Conservation (phyloP, 2,329 filamentous ascomycete genomes). For the Venturia asperata region DNA sequence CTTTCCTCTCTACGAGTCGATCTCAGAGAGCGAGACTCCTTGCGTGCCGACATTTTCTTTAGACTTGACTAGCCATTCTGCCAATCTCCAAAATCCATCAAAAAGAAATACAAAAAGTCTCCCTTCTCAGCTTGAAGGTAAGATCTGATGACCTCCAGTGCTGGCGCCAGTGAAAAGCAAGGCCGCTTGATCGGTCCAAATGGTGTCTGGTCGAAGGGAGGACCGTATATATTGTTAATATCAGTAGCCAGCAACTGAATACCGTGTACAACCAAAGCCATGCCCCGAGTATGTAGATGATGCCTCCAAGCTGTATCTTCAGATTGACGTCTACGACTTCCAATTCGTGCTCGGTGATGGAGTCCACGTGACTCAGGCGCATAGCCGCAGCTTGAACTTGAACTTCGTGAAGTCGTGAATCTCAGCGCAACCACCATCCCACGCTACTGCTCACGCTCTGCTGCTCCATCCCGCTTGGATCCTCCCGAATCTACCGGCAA, state of each 20-base stretch:
- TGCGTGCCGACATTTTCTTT: constrained; percentile 40
- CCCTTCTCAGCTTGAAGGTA: neutral
- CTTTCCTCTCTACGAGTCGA: constrained; percentile 39
- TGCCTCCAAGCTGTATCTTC: neutral
- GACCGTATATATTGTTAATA: too few species aligned
- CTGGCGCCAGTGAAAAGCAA: neutral
- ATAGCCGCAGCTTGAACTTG: neutral
- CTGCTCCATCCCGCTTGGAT: neutral
- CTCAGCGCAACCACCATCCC: neutral
- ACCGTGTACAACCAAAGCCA: neutral
- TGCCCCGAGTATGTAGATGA: neutral
- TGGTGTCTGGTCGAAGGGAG: neutral
- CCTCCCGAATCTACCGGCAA: neutral
- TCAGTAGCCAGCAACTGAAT: neutral
- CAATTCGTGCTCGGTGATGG: too few species aligned
- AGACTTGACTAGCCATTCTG: constrained; percentile 26
- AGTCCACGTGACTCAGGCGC: neutral
- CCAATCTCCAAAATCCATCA: neutral
- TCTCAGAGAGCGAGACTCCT: constrained; percentile 47
- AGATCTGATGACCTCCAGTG: neutral
- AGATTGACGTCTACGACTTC: neutral
- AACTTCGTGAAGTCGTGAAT: neutral
- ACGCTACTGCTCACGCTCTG: neutral
- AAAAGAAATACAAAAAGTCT: neutral
- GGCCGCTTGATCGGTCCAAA: neutral